Percentiles rank a stretch among this genome's conserved stretches.
Conservation (phyloP, 768 basidiomycete species). For the Cantharellus anzutake region DNA sequence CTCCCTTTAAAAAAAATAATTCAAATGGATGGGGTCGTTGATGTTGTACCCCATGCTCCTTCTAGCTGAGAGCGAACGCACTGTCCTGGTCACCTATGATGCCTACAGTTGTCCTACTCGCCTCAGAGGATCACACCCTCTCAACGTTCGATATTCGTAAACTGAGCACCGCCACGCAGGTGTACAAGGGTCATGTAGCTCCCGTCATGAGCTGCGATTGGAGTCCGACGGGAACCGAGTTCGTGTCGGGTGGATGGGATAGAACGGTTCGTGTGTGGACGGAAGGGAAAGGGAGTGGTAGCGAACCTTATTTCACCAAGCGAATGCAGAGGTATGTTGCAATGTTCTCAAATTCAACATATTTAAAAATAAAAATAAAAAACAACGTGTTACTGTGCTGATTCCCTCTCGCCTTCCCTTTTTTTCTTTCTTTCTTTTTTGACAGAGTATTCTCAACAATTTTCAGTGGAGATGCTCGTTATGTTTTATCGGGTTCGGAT, state of each 20-base stretch:
- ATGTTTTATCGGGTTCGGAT: slow-evolving; percentile 79
- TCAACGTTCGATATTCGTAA: slow-evolving; percentile 95
- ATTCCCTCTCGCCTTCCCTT: not conserved
- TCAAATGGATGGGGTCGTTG: too few species aligned
- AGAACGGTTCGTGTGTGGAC: slow-evolving; percentile 88
- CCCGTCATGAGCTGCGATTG: slow-evolving; percentile 96
- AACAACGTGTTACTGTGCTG: not conserved
- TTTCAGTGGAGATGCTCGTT: slow-evolving; percentile 81
- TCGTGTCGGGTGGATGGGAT: slow-evolving; percentile 95
- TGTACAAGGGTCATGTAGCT: slow-evolving; percentile 97
- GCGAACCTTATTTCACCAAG: slow-evolving; percentile 94
- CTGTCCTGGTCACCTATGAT: slow-evolving; percentile 93
- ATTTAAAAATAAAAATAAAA: not conserved
- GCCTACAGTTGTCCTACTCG: slow-evolving; percentile 77
- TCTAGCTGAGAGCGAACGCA: slow-evolving; percentile 70
- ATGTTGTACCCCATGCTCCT: slow-evolving; percentile 2
- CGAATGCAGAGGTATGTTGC: slow-evolving; percentile 98
- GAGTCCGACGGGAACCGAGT: slow-evolving; percentile 89
- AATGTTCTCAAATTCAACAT: not conserved
- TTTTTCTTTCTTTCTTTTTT: slow-evolving; percentile 34
- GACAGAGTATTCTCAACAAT: slow-evolving; percentile 69
- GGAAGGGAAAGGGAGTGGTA: slow-evolving; percentile 56
- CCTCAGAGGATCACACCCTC: slow-evolving; percentile 96
- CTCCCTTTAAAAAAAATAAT: not conserved
- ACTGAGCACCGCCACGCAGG: slow-evolving; percentile 62